Conservation (phyloP, 345 rosid species). For the Turnera subulata region DNA sequence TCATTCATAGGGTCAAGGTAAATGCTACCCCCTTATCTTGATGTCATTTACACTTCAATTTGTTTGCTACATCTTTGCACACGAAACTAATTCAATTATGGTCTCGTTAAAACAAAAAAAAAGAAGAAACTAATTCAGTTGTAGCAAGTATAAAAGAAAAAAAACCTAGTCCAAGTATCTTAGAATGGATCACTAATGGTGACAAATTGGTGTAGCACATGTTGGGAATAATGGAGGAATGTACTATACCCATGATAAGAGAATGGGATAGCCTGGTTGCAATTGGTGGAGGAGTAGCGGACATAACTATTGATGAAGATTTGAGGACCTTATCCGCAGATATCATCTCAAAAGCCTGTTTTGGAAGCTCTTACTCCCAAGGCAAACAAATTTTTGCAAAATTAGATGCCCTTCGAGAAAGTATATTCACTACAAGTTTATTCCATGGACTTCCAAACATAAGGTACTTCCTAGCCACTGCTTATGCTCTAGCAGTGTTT, state of each 20-base stretch:
- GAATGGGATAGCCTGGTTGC: slow-evolving; percentile 18
- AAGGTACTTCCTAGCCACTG: not conserved
- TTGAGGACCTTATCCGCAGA: slow-evolving; percentile 21
- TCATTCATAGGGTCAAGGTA: slow-evolving; percentile 31
- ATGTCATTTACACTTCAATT: too few species aligned
- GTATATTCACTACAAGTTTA: slow-evolving; percentile 17
- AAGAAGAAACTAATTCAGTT: too few species aligned
- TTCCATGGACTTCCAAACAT: slow-evolving; percentile 18
- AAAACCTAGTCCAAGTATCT: too few species aligned
- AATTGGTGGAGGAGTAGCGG: slow-evolving; percentile 15
- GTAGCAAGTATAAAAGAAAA: too few species aligned
- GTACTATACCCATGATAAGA: slow-evolving; percentile 8
- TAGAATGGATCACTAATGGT: too few species aligned
- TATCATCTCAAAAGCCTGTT: slow-evolving; percentile 31
- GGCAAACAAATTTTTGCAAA: slow-evolving; percentile 25
- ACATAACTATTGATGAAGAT: slow-evolving; percentile 20
- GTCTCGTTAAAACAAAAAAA: too few species aligned
- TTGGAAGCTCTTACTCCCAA: slow-evolving; percentile 24
- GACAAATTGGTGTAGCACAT: slow-evolving; percentile 18
- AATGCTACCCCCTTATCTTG: too few species aligned
- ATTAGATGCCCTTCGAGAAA: slow-evolving; percentile 16
- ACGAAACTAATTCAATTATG: too few species aligned
- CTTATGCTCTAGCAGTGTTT: not conserved
- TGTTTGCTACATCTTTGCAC: too few species aligned
- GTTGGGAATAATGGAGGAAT: slow-evolving; percentile 29